Conservation (phyloP, 1,284 basidiomycete species). For the Wolfiporia cocos region DNA sequence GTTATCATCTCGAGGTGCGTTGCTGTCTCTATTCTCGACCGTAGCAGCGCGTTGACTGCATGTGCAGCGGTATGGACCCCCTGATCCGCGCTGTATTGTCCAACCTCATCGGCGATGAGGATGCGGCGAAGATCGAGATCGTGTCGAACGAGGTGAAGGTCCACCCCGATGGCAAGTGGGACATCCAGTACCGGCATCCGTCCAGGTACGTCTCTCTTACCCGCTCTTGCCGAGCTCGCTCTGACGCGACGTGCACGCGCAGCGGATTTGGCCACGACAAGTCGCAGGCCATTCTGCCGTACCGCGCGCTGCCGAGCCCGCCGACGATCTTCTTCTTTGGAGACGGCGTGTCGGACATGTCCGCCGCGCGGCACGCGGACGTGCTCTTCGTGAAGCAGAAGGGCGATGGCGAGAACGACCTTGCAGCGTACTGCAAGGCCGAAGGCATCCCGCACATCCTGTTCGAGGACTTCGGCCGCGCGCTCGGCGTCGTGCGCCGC, state of each 20-base stretch:
- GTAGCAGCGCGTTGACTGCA: background rate
- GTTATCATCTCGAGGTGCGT: slow-evolving; percentile 85
- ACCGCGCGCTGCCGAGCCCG: slow-evolving; percentile 60
- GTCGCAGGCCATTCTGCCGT: slow-evolving; percentile 85
- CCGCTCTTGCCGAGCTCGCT: too few relatives aligned
- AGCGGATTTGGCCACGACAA: slow-evolving; percentile 92
- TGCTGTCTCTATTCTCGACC: background rate
- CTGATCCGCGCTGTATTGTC: slow-evolving; percentile 85
- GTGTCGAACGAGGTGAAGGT: slow-evolving; percentile 83
- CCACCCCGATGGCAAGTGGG: slow-evolving; percentile 69
- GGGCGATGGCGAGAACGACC: slow-evolving; percentile 76
- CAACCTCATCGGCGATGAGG: slow-evolving; percentile 69
- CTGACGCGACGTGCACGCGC: slow-evolving; percentile 1
- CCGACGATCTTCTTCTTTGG: slow-evolving; percentile 93
- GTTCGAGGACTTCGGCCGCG: slow-evolving; percentile 61
- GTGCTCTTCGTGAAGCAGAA: slow-evolving; percentile 87
- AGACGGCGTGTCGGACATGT: slow-evolving; percentile 93
- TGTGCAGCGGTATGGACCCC: slow-evolving; percentile 83
- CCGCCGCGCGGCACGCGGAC: slow-evolving; percentile 86
- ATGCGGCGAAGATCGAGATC: slow-evolving; percentile 76
- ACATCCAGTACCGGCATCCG: slow-evolving; percentile 85
- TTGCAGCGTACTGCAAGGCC: slow-evolving; percentile 71
- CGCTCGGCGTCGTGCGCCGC: slow-evolving; percentile 50
- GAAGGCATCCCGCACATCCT: slow-evolving; percentile 64
- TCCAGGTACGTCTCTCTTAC: slow-evolving; percentile 47